phyloP scores from a whole-genome alignment of 495 filamentous ascomycete genomes.

The Elasticomyces elasticus region DNA sequence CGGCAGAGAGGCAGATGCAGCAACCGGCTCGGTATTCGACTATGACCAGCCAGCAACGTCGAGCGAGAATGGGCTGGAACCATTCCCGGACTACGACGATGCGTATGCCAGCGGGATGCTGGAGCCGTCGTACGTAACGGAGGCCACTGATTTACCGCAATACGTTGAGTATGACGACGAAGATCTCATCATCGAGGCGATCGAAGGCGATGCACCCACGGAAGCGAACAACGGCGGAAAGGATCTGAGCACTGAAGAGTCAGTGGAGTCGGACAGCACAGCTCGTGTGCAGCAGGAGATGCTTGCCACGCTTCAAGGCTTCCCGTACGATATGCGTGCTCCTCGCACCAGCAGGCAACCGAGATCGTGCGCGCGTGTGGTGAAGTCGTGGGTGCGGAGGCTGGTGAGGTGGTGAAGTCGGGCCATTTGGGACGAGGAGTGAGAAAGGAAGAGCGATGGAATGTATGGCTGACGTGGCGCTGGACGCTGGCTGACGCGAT shows the following conservation, averaged over 20 bases:
- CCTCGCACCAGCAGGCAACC: neutral
- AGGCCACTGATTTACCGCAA: too few relatives aligned
- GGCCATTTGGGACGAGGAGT: too few relatives aligned
- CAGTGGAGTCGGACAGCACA: neutral
- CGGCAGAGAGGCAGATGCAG: neutral
- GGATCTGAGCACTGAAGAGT: neutral
- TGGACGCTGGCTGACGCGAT: neutral
- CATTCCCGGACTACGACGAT: neutral
- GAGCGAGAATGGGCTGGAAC: neutral
- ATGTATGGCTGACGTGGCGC: too few relatives aligned
- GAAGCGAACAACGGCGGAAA: neutral
- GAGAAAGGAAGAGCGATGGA: too few relatives aligned
- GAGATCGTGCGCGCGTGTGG: neutral
- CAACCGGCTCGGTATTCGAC: neutral
- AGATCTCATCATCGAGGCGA: too few relatives aligned
- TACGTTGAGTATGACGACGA: too few relatives aligned
- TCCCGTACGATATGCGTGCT: neutral
- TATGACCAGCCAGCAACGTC: neutral
- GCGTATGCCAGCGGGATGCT: neutral
- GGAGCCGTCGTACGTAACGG: neutral
- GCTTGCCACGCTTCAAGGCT: neutral
- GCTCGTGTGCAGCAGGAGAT: neutral
- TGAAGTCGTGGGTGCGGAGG: neutral
- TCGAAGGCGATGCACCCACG: too few relatives aligned
- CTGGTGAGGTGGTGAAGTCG: neutral